Evolutionary conservation across 495 filamentous ascomycete species (phyloP), one percentile per base, ranked within the genome.

Genomic region (Penicillium chermesinum): DNA sequence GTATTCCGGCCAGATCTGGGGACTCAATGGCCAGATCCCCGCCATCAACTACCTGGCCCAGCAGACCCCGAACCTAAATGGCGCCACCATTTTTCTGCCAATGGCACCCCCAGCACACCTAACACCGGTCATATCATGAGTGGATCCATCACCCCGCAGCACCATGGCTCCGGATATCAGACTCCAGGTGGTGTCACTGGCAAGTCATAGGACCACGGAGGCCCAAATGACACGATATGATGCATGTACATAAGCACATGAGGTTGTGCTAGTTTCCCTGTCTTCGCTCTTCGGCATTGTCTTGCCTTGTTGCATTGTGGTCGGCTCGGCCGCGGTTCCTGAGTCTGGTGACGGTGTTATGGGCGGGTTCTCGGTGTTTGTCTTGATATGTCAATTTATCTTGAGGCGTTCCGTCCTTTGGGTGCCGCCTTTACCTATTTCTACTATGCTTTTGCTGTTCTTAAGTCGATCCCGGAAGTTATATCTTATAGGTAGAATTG

Each of bases 1-100:
- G 41, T 86, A 88, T 54, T 73, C 86, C 5, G 85, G 85, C 25
- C 90, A 91, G 61, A 85, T 96, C 50, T 96, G 89, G 87, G 91
- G 91, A 9, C 72, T 96, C 44, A 87, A 86, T 54, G 82, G 84
- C 3, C 66, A 73, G 55, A 79, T 64, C 67, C 74, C 68, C 13
- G 52, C 66, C n/a, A 12, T 75, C 58, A 65, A 80, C 61, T 49
- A 70, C 49, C 54, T 69, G 69, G 59, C 65, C 1, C 71, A 71
- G 42, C 65, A 66, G 49, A 80, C 73, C 41, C 78, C 69, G 41
- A 79, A 74, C 37, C 67, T 80, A 33, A 83, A 84, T 46, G 78
- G 79, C 33, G 78, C 75, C 15, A 77, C 74, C 7, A 78, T 80
- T 47, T 79, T 79, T 75, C 66, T 49, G 52, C 69, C 13, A 74